phyloP scores from a whole-genome alignment of 345 rosid genomes.

The Hypericum androsaemum region DNA sequence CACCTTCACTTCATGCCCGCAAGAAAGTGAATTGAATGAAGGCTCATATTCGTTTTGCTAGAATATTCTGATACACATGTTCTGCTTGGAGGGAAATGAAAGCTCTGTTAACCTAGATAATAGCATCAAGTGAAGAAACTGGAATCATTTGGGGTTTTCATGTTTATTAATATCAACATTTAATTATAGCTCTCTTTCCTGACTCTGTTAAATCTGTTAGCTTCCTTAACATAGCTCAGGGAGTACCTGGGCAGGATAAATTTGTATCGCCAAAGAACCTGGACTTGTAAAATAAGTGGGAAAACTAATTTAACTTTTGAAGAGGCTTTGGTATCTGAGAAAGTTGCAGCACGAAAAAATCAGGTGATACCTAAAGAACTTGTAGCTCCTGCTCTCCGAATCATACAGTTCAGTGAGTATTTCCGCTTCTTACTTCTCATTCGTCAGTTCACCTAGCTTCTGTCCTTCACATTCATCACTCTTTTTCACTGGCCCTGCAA shows the following conservation, averaged over 20 bases:
- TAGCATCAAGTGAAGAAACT: no score
- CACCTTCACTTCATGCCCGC: no score
- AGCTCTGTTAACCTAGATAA: no score
- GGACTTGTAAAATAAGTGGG: constrained; percentile 84
- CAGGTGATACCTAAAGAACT: constrained; percentile 66
- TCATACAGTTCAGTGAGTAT: constrained; percentile 75
- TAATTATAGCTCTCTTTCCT: no score
- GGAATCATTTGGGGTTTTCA: no score
- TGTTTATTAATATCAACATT: no score
- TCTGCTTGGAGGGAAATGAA: no score
- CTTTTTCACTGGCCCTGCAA: no score
- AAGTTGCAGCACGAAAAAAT: constrained; percentile 53
- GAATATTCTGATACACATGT: no score
- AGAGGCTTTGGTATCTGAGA: constrained; percentile 95
- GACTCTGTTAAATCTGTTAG: no score
- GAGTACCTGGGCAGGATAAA: constrained; percentile 64
- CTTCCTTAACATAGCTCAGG: constrained; percentile 41
- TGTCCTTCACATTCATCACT: neutral
- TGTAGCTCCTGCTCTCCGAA: constrained; percentile 50
- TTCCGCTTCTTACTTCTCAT: neutral
- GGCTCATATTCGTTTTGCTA: no score
- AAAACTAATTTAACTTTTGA: constrained; percentile 79
- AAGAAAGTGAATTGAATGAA: no score
- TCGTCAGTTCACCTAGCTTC: neutral
- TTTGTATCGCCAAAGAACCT: constrained; percentile 66